Conservation (phyloP, 2,329 filamentous ascomycete genomes). For the Nannizzia gypsea region DNA sequence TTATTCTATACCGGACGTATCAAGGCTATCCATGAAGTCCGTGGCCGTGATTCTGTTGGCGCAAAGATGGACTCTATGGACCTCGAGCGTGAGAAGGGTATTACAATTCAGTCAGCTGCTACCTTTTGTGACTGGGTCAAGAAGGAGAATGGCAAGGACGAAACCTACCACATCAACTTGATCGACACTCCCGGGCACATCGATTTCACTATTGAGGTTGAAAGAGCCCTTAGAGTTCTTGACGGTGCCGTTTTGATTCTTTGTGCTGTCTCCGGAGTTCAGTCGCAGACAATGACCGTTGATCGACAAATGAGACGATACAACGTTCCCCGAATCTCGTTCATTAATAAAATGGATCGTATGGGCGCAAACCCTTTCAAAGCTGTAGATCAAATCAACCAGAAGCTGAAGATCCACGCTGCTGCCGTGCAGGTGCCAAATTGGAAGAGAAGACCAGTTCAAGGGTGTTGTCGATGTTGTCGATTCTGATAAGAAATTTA, state of each 20-base stretch:
- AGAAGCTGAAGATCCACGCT: conserved; percentile 83
- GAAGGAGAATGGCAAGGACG: conserved; percentile 67
- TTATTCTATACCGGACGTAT: conserved; percentile 97
- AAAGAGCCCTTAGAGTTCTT: conserved; percentile 83
- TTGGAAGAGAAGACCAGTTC: conserved; percentile 84
- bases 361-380: conserved; percentile 99
- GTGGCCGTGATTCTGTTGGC: conserved; percentile 79
- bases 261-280: conserved; percentile 91
- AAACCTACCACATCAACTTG: conserved; percentile 94
- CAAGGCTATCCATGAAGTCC: conserved; percentile 89
- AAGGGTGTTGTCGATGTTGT: conserved; percentile 86
- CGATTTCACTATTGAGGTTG: conserved; percentile 98
- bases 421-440: conserved; percentile 90
- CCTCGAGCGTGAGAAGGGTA: conserved; percentile 92
- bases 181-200: conserved; percentile 98
- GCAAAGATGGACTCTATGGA: conserved; percentile 99
- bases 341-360: conserved; percentile 99
- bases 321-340: conserved; percentile 88
- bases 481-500: conserved; percentile 78
- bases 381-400: conserved; percentile 93
- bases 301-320: conserved; percentile 98
- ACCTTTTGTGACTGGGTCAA: conserved; percentile 97
- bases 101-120: conserved; percentile 95
- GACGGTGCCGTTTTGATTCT: conserved; percentile 98
- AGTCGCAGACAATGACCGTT: conserved; percentile 95